Base-by-base conservation (phyloP, 805 yeast species). In the Grigorovia humatica region DNA sequence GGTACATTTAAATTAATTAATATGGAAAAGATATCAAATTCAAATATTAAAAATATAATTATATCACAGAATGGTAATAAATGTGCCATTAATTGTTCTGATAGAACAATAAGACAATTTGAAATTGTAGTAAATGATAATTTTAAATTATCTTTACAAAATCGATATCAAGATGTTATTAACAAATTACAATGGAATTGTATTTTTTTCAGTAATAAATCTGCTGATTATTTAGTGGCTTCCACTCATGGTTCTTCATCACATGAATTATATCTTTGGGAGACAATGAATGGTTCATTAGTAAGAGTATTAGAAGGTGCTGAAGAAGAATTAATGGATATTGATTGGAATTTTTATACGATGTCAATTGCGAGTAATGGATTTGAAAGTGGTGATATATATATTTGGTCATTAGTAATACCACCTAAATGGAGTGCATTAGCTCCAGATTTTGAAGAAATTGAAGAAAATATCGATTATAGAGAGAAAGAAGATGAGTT, bases 371-470 rank as follows among this genome's bases (percentile, higher is more conserved):
- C 84, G 9, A 85, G 95, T 17, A 85, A 87, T 30, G 96, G 97
- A 0, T 70, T 87, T 51, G 98, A 90, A 61, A 74, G 86, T 35
- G 97, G 97, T 1, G 74, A 80, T 42, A 77, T 90, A 1, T 89
- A 86, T 62, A 64, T 85, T 43, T 91, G 97, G 96, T 78, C 84
- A 48, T 77, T 87, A 9, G 78, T 78, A 43, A 79, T 86, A 19
- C 95, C 96, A 0, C 96, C 89, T 60, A 85, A 87, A 68, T 90
- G 98, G 98, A 85, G 95, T 66, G 95, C 97, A 0, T 72, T 90
- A 59, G 97, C 97, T 0, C 97, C 97, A 0, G 98, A 91, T 66
- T 90, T 91, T 64, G 95, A 85, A 47, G 97, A 90, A 66, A 83
- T 90, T 44, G 96, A 90, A 62, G 96, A 89, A 61, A 91, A 89